Evolutionary conservation across 192 early-diverging fungal genomes (phyloP).

Genomic region (Linnemannia exigua): DNA sequence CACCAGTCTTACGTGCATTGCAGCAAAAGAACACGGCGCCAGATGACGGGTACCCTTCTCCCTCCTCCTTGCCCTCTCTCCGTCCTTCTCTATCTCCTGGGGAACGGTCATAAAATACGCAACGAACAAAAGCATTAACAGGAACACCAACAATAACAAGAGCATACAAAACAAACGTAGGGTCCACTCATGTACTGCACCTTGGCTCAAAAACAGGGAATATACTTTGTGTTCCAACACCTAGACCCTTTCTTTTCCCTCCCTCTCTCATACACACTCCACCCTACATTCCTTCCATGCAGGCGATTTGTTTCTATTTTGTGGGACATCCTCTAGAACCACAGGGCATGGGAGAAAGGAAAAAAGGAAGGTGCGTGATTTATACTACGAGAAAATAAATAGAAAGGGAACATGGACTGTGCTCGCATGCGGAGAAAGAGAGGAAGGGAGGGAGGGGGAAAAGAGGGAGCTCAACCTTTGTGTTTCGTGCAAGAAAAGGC

Average conservation of each 20-base stretch:
- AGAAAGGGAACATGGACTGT: background rate
- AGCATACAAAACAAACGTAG: no score
- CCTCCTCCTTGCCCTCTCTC: background rate
- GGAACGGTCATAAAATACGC: background rate
- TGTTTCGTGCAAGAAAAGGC: background rate
- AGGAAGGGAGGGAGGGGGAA: no score
- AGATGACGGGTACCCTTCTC: background rate
- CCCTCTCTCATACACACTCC: background rate
- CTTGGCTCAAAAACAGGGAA: background rate
- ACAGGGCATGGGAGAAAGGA: conserved; percentile 10
- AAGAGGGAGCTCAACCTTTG: background rate
- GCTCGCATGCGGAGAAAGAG: background rate
- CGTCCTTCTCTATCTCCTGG: background rate
- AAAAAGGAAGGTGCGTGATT: background rate
- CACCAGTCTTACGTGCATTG: background rate
- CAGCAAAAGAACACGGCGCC: background rate
- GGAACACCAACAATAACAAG: no score
- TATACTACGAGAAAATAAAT: background rate
- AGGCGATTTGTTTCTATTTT: conserved; percentile 3
- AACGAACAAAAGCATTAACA: background rate
- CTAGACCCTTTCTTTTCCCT: background rate
- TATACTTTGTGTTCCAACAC: conserved; percentile 6
- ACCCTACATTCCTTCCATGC: conserved; percentile 22
- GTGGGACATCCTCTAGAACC: background rate
- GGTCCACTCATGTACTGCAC: no score